Conservation (phyloP, 768 basidiomycete genomes). For the Suillus weaverae region DNA sequence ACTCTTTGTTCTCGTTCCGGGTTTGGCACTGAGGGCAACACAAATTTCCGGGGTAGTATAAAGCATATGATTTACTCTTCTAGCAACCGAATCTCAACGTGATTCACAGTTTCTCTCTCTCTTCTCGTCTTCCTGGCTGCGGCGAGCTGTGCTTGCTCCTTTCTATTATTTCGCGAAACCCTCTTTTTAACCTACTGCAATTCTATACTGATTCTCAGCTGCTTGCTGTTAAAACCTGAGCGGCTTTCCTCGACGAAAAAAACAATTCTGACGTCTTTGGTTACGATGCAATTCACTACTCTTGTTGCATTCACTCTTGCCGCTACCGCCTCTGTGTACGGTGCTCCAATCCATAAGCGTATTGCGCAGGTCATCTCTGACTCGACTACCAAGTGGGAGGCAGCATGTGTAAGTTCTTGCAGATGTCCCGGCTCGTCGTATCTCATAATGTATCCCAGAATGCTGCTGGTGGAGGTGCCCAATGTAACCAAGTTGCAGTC, state of each 20-base stretch:
- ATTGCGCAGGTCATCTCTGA: slow-evolving; percentile 46
- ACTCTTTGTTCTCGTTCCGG: slow-evolving; percentile 11
- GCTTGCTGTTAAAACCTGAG: slow-evolving; percentile 6
- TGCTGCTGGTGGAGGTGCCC: slow-evolving; percentile 53
- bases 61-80: not conserved
- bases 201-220: slow-evolving; percentile 7
- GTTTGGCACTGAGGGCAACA: not conserved
- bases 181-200: not conserved
- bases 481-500: slow-evolving; percentile 59
- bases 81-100: not conserved
- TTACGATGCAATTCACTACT: slow-evolving; percentile 12
- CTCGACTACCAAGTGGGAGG: slow-evolving; percentile 44
- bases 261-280: not conserved
- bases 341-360: slow-evolving; percentile 44
- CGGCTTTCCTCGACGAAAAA: not conserved
- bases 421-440: not conserved
- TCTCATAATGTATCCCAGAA: slow-evolving; percentile 31
- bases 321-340: slow-evolving; percentile 33
- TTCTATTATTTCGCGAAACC: slow-evolving; percentile 4
- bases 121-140: not conserved
- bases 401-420: slow-evolving; percentile 43
- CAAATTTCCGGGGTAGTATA: not conserved
- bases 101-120: slow-evolving; percentile 3
- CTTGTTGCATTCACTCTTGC: slow-evolving; percentile 31
- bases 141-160: slow-evolving; percentile 10